A percentile compares a stretch with the other conserved stretches of the same genome.
Evolutionary conservation across 805 yeast genomes (phyloP).

Genomic region (Kazachstania viticola): DNA sequence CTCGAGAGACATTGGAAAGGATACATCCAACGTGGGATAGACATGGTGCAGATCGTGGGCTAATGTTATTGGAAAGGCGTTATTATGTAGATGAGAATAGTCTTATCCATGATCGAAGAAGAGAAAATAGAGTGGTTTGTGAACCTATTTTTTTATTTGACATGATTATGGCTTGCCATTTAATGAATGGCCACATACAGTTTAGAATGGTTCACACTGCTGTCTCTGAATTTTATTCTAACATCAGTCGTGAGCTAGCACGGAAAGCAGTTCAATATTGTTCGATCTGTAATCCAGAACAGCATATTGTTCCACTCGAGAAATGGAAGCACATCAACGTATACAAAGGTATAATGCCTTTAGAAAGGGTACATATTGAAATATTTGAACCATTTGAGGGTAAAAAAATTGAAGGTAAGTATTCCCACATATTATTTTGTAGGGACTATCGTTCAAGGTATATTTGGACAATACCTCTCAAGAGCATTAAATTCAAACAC

Average conservation of each 20-base stretch:
- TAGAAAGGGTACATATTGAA: constrained; percentile 23
- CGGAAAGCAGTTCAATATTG: constrained; percentile 16
- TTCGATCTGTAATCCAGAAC: constrained; percentile 19
- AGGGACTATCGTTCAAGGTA: constrained; percentile 23
- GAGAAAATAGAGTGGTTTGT: constrained; percentile 15
- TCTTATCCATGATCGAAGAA: constrained; percentile 15
- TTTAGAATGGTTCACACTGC: constrained; percentile 8
- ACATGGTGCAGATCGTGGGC: constrained; percentile 9
- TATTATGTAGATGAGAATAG: constrained; percentile 14
- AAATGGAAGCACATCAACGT: constrained; percentile 10
- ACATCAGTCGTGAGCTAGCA: constrained; percentile 15
- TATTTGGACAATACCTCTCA: constrained; percentile 23
- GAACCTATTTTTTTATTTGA: constrained; percentile 22
- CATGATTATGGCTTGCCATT: constrained; percentile 21
- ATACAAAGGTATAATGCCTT: constrained; percentile 14
- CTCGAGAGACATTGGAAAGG: constrained; percentile 10
- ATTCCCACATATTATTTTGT: constrained; percentile 18
- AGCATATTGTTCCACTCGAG: constrained; percentile 4
- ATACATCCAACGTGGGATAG: constrained; percentile 1
- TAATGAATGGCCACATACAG: constrained; percentile 21
- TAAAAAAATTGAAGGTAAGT: constrained; percentile 16
- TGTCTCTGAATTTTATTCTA: constrained; percentile 15
- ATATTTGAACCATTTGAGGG: constrained; percentile 17
- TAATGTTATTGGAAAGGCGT: constrained; percentile 13
- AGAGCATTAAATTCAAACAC: constrained; percentile 13